Base-by-base conservation (phyloP, 179 eudicot genomes). In the Heliamphora pulchella region DNA sequence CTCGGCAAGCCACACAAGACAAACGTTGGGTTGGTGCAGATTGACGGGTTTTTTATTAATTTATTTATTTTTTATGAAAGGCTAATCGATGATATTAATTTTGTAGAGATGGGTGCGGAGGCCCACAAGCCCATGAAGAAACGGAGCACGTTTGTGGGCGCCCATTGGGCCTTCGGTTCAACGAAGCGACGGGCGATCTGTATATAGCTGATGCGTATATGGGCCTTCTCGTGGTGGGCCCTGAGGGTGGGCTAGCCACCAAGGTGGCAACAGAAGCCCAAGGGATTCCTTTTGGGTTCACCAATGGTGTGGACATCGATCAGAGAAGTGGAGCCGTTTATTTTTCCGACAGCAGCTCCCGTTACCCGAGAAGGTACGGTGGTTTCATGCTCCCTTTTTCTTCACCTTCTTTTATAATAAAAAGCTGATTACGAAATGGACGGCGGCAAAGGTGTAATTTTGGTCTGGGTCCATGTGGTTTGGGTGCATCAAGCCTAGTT, bases 151-250 rank as follows among this genome's bases (percentile, higher is more conserved):
- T 84, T 7, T 93, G 97, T 86, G 98, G 98, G 54, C 84, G 97
- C 0, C 97, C 98, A 57, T 88, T 95, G 85, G 97, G 96, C 87
- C 86, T 95, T 8, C 57, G 86, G 0, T 93, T 93, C 81, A 79
- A 88, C 71, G 80, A 86, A 69, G 81, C 74, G 15, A 89, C 91
- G 0, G 93, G 95, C 1, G 87, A 91, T 31, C 91, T 93, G 0
- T 95, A 88, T 74, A 91, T 93, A 44, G 94, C 97, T 0, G 98
- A 95, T 77, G 91, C 97, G 0, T 91, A 91, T 71, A 80, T 90
- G 90, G 98, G 97, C 88, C 91, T 93, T 1, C 82, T 90, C 8
- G 89, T 88, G 1, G 98, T 93, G 62, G 95, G 94, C 86, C 94
- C 85, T 73, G 78, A 80, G 0, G 97, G 97, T 80, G 98, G 98